Evolutionary conservation across 2,329 filamentous ascomycete genomes (phyloP).

Genomic region (Trematosphaeria pertusa): DNA sequence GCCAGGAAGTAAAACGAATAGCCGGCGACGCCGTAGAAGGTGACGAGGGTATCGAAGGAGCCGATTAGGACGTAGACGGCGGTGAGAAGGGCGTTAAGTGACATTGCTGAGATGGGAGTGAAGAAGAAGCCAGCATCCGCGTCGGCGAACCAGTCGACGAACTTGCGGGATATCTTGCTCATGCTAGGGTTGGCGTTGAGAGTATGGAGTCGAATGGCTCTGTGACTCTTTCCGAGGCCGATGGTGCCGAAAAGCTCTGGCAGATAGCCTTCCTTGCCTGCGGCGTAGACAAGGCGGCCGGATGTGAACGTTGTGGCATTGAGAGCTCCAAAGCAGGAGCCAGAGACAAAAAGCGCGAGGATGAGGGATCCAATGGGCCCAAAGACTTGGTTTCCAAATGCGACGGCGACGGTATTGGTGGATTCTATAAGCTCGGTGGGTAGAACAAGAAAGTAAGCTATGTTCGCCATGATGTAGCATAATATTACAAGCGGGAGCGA

Average conservation of each 20-base stretch:
- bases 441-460: constrained; percentile 93
- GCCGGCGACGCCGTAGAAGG: constrained; percentile 96
- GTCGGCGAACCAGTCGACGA: constrained; percentile 44
- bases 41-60: constrained; percentile 89
- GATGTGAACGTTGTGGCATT: constrained; percentile 95
- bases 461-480: constrained; percentile 87
- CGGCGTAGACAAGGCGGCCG: constrained; percentile 89
- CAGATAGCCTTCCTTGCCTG: constrained; percentile 93
- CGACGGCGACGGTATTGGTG: constrained; percentile 93
- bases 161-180: constrained; percentile 26
- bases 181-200: constrained; percentile 26
- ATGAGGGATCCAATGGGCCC: constrained; percentile 81
- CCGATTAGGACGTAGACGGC: constrained; percentile 81
- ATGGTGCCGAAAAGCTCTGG: constrained; percentile 83
- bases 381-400: constrained; percentile 90
- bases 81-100: constrained; percentile 79
- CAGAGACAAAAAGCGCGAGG: constrained; percentile 86
- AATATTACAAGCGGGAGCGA: constrained; percentile 94
- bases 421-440: constrained; percentile 80
- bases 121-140: constrained; percentile 86
- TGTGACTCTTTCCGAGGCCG: constrained; percentile 65
- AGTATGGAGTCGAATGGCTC: constrained; percentile 43
- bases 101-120: constrained; percentile 91
- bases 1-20: constrained; percentile 98
- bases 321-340: constrained; percentile 91